phyloP scores from a whole-genome alignment of 176 grass and related monocot species.

The Pharus latifolius region DNA sequence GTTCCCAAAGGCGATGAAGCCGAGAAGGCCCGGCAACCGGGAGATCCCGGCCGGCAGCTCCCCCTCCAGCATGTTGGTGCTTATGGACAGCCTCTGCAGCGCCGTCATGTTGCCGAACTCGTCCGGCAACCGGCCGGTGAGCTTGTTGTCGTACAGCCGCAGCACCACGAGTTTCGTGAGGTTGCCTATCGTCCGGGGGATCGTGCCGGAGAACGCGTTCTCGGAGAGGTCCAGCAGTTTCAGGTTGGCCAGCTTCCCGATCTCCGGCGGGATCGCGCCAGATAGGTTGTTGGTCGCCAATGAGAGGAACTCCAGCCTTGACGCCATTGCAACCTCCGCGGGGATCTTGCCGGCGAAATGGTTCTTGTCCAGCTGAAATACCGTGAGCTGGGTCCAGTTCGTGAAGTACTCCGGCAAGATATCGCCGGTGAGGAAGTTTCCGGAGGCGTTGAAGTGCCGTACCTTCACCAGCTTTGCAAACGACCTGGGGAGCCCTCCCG shows the following conservation, averaged over 20 bases:
- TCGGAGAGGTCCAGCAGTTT: slow-evolving; percentile 33
- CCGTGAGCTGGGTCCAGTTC: slow-evolving; percentile 48
- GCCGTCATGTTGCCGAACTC: slow-evolving; percentile 54
- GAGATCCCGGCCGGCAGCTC: slow-evolving; percentile 39
- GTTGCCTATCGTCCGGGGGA: slow-evolving; percentile 41
- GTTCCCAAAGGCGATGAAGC: slow-evolving; percentile 35
- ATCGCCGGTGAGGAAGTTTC: slow-evolving; percentile 52
- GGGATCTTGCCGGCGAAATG: slow-evolving; percentile 41
- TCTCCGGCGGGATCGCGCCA: slow-evolving; percentile 41
- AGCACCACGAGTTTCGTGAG: slow-evolving; percentile 29
- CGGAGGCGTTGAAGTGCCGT: slow-evolving; percentile 53
- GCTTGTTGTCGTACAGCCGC: slow-evolving; percentile 45
- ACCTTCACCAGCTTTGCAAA: slow-evolving; percentile 37
- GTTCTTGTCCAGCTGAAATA: slow-evolving; percentile 57
- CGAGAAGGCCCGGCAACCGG: slow-evolving; percentile 23
- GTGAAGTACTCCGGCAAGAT: slow-evolving; percentile 44
- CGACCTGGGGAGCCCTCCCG: slow-evolving; percentile 29
- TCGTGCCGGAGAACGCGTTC: slow-evolving; percentile 33
- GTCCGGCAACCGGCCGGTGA: slow-evolving; percentile 40
- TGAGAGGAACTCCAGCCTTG: slow-evolving; percentile 28
- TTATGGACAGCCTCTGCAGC: slow-evolving; percentile 31
- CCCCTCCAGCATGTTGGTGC: slow-evolving; percentile 50
- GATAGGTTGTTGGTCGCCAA: slow-evolving; percentile 40
- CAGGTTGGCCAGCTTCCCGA: slow-evolving; percentile 40
- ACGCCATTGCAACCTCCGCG: slow-evolving; percentile 18